Base-by-base conservation (phyloP, 1,284 basidiomycete genomes). In the Meripilus lineatus region DNA sequence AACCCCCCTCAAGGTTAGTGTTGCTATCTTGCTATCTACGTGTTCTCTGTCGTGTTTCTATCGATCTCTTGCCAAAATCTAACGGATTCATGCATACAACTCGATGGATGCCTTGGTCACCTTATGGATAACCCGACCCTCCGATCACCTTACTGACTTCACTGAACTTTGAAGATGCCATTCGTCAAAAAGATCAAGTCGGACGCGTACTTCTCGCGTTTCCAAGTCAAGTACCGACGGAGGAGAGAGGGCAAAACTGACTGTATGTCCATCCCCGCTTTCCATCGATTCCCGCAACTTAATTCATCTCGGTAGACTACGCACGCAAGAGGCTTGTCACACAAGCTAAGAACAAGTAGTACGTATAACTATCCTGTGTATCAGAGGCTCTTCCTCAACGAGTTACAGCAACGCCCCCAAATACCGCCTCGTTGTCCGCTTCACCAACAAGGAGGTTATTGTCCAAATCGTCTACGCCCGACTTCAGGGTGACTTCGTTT, bases 321-420 rank as follows among this genome's bases (percentile, higher is more conserved):
- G 95, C 95, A 49, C 90, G 95, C 60, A 95, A 96, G 76, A 86
- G 93, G 59, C 80, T 99, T 46, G 82, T 97, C 55, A 84, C 89
- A 48, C 96, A 99, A 81, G 93, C 95, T 55, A 99, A 99, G 83
- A 99, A 98, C 87, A 99, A 99, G 79, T 99, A 98, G 85, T 86
- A 62, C 45, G 77, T n/a, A n/a, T n/a, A n/a, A n/a, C n/a, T n/a
- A n/a, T 18, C 7, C 20, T 35, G 8, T 35, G 7, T 10, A 7
- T 35, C 7, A n/a, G n/a, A n/a, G n/a, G n/a, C n/a, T n/a, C n/a
- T n/a, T n/a, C n/a, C n/a, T n/a, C n/a, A n/a, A n/a, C n/a, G 28
- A 30, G 20, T 1, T 38, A 8, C 21, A 73, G 84, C 75, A 95
- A 96, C 62, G 91, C 93, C 30, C 94, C 93, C 52, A 98, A 98